phyloP scores from a whole-genome alignment of 768 basidiomycete genomes.

The Leccinum arenicola region DNA sequence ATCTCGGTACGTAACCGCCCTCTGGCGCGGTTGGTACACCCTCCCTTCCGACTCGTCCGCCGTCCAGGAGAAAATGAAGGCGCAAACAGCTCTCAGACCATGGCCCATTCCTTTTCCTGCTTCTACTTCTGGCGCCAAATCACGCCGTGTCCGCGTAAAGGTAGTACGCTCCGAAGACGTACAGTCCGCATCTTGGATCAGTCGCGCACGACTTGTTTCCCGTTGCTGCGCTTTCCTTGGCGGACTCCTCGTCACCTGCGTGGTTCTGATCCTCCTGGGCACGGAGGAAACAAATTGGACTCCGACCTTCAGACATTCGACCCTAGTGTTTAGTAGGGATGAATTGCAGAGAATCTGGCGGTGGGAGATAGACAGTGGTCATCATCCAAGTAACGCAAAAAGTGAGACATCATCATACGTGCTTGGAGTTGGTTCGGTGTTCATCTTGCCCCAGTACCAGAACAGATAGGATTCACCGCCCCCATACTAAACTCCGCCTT shows the following conservation, averaged over 20 bases:
- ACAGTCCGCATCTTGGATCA: conserved; percentile 44
- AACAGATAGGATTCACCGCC: conserved; percentile 53
- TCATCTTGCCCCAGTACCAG: conserved; percentile 48
- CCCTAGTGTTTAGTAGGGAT: conserved; percentile 65
- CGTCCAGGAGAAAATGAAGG: conserved; percentile 38
- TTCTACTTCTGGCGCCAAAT: conserved; percentile 49
- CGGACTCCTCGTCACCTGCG: conserved; percentile 46
- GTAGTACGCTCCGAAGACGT: conserved; percentile 48
- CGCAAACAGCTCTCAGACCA: conserved; percentile 28
- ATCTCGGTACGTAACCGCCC: conserved; percentile 5
- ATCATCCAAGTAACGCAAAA: conserved; percentile 72
- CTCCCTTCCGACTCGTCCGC: conserved; percentile 28
- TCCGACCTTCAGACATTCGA: conserved; percentile 46
- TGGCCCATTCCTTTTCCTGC: conserved; percentile 58
- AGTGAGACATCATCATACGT: conserved; percentile 45
- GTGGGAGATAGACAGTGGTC: conserved; percentile 90
- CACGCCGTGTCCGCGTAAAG: conserved; percentile 56
- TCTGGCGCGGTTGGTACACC: conserved; percentile 8
- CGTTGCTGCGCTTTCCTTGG: conserved; percentile 50
- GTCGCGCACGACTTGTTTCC: conserved; percentile 54
- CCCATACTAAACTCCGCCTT: conserved; percentile 66
- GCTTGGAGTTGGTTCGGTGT: conserved; percentile 1
- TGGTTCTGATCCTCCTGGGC: conserved; percentile 39
- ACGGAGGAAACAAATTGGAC: conserved; percentile 43
- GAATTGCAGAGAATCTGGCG: conserved; percentile 87